phyloP scores from a whole-genome alignment of 345 rosid species.

The Diplotaxis tenuifolia region DNA sequence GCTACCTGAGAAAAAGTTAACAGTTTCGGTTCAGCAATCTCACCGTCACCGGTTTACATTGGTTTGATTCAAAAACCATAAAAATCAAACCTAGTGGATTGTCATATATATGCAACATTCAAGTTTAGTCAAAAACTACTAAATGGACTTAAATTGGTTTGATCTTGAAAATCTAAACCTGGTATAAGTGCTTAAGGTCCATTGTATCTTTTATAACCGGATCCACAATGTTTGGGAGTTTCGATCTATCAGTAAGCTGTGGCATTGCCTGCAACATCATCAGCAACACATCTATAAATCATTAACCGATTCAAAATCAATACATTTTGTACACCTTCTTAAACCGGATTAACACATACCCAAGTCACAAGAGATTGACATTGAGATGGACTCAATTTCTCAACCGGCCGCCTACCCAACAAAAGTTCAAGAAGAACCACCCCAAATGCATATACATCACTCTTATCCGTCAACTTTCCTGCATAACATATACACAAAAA shows the following conservation, averaged over 20 bases:
- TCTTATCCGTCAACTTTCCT: slow-evolving; percentile 92
- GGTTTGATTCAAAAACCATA: neutral
- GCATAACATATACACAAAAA: slow-evolving; percentile 33
- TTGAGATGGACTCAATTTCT: slow-evolving; percentile 72
- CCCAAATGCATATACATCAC: slow-evolving; percentile 95
- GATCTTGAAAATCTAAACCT: slow-evolving; percentile 49
- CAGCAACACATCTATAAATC: slow-evolving; percentile 7
- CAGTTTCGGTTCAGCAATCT: neutral
- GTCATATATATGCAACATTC: slow-evolving; percentile 48
- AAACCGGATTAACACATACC: slow-evolving; percentile 44
- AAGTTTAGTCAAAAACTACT: slow-evolving; percentile 43
- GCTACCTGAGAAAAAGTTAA: slow-evolving; percentile 64
- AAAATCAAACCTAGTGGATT: slow-evolving; percentile 13
- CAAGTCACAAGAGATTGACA: slow-evolving; percentile 93
- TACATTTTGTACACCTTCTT: neutral
- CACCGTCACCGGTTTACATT: slow-evolving; percentile 1
- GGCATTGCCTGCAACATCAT: slow-evolving; percentile 77
- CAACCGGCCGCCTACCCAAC: slow-evolving; percentile 77
- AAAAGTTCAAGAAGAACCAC: slow-evolving; percentile 90
- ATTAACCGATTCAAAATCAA: slow-evolving; percentile 48
- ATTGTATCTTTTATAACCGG: slow-evolving; percentile 68
- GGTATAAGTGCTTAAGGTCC: slow-evolving; percentile 82
- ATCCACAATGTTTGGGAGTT: slow-evolving; percentile 79
- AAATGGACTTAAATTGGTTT: neutral
- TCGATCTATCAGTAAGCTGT: slow-evolving; percentile 81